Base-by-base conservation (phyloP, 108 stramenopile genomes). In the Cafeteria roenbergensis region DNA sequence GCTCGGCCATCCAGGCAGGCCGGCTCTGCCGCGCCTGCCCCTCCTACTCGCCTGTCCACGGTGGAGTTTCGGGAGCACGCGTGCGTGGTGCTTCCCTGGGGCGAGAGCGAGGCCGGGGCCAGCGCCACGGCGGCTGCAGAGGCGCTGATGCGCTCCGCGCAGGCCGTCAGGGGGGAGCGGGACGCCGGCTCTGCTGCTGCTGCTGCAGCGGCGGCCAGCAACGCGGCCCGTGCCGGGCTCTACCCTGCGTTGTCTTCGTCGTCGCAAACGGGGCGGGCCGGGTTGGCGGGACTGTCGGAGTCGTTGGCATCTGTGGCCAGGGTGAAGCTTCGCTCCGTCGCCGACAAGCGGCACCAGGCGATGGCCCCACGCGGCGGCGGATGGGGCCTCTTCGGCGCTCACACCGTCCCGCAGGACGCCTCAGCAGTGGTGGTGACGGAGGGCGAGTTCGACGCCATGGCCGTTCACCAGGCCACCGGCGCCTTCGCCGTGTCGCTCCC, bases 381-480 rank as follows among this genome's bases (percentile, higher is more conserved):
- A 0, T 90, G 88, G 80, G 95, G 95, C 22, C 73, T 97, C 34
- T 97, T 97, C 74, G 95, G 95, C 0, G 87, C 79, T 75, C 93
- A 97, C 64, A 90, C 90, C 0, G 78, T 97, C 42, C 84, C 86
- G 4, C 54, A 63, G 12, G 71, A 81, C 55, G 81, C 78, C 29
- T 88, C 71, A 9, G 75, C 80, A 63, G 72, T 97, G 38, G 85
- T 97, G 9, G 26, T 97, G 34, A 95, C 93, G 28, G 95, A 97
- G 76, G 95, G 95, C 29, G 95, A 97, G 71, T 93, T 89, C 63
- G 95, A 97, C 75, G 95, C 95, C 64, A 92, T 97, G 92, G 90
- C 95, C 2, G 93, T 97, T 0, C 81, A 80, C 56, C 92, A 97
- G 72, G 91, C 87, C 12, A 97, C 95, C 0, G 89, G 87, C 32